Evolutionary conservation across 2,329 filamentous ascomycete genomes (phyloP).

Genomic region (Sporothrix humicola): DNA sequence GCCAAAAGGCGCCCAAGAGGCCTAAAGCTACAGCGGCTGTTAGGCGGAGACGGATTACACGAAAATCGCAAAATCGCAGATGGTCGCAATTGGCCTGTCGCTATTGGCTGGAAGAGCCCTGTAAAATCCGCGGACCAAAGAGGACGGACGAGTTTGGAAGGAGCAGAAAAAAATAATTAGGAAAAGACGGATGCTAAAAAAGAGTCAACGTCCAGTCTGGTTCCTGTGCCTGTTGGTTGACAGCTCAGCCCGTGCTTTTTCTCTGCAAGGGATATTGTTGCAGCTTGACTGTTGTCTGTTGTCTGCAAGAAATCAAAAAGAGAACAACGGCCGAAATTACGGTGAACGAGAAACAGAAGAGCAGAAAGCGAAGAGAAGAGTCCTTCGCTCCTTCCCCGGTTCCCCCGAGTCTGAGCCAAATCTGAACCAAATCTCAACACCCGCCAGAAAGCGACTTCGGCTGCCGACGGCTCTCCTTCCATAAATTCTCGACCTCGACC

Average conservation of each 20-base stretch:
- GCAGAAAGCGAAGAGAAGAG: neutral
- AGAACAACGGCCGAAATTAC: neutral
- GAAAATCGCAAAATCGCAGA: too few relatives aligned
- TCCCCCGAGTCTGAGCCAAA: slow-evolving; percentile 13
- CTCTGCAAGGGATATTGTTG: slow-evolving; percentile 19
- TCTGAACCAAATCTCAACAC: slow-evolving; percentile 3
- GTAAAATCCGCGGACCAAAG: slow-evolving; percentile 30
- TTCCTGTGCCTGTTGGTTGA: slow-evolving; percentile 5
- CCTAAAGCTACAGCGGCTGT: slow-evolving; percentile 24
- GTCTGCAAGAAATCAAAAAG: neutral
- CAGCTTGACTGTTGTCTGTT: neutral
- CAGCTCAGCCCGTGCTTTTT: slow-evolving; percentile 3
- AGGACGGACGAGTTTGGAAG: neutral
- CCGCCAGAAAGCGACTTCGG: slow-evolving; percentile 3
- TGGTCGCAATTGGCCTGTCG: slow-evolving; percentile 13
- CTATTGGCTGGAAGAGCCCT: slow-evolving; percentile 30
- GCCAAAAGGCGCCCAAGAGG: slow-evolving; percentile 1
- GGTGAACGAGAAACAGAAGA: neutral
- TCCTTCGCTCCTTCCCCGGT: neutral
- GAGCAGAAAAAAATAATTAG: neutral
- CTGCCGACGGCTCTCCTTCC: slow-evolving; percentile 9
- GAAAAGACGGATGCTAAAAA: neutral
- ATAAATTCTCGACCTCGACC: neutral
- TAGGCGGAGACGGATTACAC: neutral
- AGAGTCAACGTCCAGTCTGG: neutral